A percentile compares a stretch with the other conserved stretches of the same genome.
These are phyloP conservation scores for Vicia sativa DNA, from an alignment of 306 rosid species.

Conservation along the genomic window DNA sequence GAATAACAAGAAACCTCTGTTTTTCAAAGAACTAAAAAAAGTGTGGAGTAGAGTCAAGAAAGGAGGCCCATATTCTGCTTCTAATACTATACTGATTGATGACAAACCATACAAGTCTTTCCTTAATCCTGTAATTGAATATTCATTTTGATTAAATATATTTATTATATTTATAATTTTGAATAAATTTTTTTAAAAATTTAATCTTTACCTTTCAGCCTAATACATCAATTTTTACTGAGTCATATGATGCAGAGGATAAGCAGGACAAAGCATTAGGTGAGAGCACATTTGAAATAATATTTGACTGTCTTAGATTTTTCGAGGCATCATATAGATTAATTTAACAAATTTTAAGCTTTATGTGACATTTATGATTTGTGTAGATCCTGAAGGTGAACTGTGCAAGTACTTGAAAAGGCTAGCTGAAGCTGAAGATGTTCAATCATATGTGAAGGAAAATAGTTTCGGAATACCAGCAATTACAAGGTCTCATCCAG, in stretches of 20 bases:
- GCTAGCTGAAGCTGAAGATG: slow-evolving; percentile 21
- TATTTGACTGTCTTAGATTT: no score
- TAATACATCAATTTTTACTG: slow-evolving; percentile 6
- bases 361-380: neutral
- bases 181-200: neutral
- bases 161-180: neutral
- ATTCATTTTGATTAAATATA: neutral
- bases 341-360: no score
- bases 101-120: slow-evolving; percentile 34
- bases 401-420: neutral
- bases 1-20: neutral
- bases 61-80: slow-evolving; percentile 35
- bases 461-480: slow-evolving; percentile 37
- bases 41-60: neutral
- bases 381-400: neutral
- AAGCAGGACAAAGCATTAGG: slow-evolving; percentile 27
- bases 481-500: slow-evolving; percentile 28
- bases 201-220: slow-evolving; percentile 3
- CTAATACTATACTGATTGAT: slow-evolving; percentile 39
- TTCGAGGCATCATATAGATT: no score
- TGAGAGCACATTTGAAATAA: neutral
- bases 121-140: slow-evolving; percentile 31
- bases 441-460: slow-evolving; percentile 43
- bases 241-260: slow-evolving; percentile 8
- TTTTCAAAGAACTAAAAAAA: slow-evolving; percentile 31